phyloP scores from a whole-genome alignment of 2,329 filamentous ascomycete genomes.

The Cytospora paraplurivora region DNA sequence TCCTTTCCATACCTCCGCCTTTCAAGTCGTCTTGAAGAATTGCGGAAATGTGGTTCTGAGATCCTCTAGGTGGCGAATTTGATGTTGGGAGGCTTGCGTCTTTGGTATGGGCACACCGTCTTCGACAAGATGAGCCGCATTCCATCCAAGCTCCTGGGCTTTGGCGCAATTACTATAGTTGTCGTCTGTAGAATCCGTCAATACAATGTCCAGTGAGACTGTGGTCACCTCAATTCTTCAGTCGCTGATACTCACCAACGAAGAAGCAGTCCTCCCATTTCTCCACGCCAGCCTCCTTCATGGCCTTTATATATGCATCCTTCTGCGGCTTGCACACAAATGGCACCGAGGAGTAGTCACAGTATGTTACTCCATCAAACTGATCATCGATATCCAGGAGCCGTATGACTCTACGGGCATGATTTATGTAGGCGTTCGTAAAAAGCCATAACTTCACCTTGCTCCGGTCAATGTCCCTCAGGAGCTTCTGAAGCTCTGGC shows the following conservation, averaged over 20 bases:
- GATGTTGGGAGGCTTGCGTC: constrained; percentile 68
- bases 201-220: background rate
- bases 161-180: constrained; percentile 79
- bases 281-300: constrained; percentile 76
- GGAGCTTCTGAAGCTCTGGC: constrained; percentile 69
- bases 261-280: constrained; percentile 80
- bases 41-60: constrained; percentile 77
- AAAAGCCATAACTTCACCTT: constrained; percentile 93
- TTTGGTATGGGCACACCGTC: constrained; percentile 65
- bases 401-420: constrained; percentile 79
- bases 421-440: constrained; percentile 92
- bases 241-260: constrained; percentile 66
- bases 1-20: background rate
- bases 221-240: accelerated
- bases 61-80: constrained; percentile 76
- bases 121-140: constrained; percentile 81
- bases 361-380: constrained; percentile 94
- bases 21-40: constrained; percentile 66
- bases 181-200: constrained; percentile 67
- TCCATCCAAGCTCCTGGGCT: constrained; percentile 83
- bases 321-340: constrained; percentile 85
- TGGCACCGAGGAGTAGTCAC: constrained; percentile 75
- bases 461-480: constrained; percentile 78
- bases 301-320: constrained; percentile 85
- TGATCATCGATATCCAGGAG: constrained; percentile 82